phyloP scores from a whole-genome alignment of 148 eudicot species.

The Limonium bicolor region DNA sequence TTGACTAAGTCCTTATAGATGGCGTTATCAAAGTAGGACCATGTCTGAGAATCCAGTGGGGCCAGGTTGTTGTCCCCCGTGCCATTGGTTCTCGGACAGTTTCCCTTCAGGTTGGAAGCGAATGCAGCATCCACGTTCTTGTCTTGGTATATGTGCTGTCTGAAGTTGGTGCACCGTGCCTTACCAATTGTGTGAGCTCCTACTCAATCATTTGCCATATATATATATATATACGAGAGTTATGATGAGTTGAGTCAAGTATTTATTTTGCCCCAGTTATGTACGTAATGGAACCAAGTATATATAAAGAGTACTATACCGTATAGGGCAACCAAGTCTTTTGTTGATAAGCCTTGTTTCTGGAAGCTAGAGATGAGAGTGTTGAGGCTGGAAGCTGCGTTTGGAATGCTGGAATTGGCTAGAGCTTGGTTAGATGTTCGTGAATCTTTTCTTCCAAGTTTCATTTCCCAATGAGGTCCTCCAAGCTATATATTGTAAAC shows the following conservation, averaged over 20 bases:
- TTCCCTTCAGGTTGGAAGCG: slow-evolving; percentile 13
- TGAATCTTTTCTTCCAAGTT: slow-evolving; percentile 49
- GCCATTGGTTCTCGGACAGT: slow-evolving; percentile 22
- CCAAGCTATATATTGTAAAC: slow-evolving; percentile 27
- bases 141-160: slow-evolving; percentile 35
- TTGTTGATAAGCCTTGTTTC: slow-evolving; percentile 33
- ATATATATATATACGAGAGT: neutral
- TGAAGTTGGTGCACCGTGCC: slow-evolving; percentile 38
- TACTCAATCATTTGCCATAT: slow-evolving; percentile 1
- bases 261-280: neutral
- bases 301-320: slow-evolving; percentile 10
- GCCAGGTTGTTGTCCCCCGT: slow-evolving; percentile 35
- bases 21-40: slow-evolving; percentile 25
- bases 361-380: slow-evolving; percentile 27
- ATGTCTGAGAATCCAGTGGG: slow-evolving; percentile 34
- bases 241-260: neutral
- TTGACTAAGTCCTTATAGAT: slow-evolving; percentile 27
- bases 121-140: slow-evolving; percentile 34
- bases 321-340: slow-evolving; percentile 42
- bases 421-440: slow-evolving; percentile 35
- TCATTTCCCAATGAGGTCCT: slow-evolving; percentile 46
- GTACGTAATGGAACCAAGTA: neutral
- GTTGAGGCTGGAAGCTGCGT: slow-evolving; percentile 25
- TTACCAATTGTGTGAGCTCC: slow-evolving; percentile 55
- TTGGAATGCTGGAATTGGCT: slow-evolving; percentile 44